phyloP scores from a whole-genome alignment of 306 rosid species.

The Datisca glomerata region DNA sequence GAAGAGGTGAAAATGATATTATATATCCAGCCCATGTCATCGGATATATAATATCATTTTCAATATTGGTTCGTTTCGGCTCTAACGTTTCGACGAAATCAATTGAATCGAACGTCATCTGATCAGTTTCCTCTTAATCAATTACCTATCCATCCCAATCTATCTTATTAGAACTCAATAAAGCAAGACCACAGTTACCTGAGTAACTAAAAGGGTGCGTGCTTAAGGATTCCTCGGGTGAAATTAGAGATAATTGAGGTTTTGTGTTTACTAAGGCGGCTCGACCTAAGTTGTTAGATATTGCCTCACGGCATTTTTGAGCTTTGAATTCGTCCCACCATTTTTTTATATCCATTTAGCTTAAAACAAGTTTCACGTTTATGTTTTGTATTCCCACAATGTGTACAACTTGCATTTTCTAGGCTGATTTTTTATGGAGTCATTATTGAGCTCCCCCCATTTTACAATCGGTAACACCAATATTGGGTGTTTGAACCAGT shows the following conservation, averaged over 20 bases:
- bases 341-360: too few species aligned
- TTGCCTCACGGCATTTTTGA: too few species aligned
- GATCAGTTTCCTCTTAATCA: background rate
- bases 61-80: background rate
- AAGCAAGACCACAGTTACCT: background rate
- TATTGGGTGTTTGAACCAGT: too few species aligned
- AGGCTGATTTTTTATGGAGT: too few species aligned
- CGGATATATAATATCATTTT: background rate
- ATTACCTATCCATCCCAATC: background rate
- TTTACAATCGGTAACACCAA: too few species aligned
- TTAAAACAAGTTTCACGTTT: too few species aligned
- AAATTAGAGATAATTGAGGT: background rate
- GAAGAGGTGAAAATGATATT: background rate
- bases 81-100: background rate
- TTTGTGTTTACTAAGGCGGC: too few species aligned
- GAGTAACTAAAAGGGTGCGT: background rate
- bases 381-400: too few species aligned
- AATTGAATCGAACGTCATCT: background rate
- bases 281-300: too few species aligned
- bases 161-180: background rate
- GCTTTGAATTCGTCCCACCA: too few species aligned
- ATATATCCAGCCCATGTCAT: background rate
- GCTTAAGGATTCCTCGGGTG: background rate
- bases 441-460: too few species aligned
- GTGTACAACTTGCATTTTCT: too few species aligned